Percentiles rank a stretch among this genome's conserved stretches.
Conservation (phyloP, 2,329 filamentous ascomycete genomes). For the Trichophyton rubrum region DNA sequence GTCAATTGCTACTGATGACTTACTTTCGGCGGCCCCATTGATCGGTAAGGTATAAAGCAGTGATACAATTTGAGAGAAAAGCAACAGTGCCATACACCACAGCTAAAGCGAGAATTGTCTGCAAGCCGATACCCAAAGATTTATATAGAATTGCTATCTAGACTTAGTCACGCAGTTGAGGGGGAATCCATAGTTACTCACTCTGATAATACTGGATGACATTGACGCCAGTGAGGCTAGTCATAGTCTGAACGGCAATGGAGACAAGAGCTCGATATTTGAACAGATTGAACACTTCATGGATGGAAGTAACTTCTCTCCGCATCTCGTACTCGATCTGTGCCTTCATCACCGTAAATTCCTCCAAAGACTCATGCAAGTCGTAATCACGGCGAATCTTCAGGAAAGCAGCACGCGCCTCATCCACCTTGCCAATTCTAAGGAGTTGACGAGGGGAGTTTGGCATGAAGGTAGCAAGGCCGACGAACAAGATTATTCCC, state of each 20-base stretch:
- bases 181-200: conserved; percentile 7
- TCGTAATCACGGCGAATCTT: conserved; percentile 38
- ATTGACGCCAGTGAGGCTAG: conserved; percentile 45
- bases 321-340: conserved; percentile 48
- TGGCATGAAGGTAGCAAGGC: conserved; percentile 44
- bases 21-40: conserved; percentile 48
- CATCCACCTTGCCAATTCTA: conserved; percentile 37
- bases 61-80: conserved; percentile 40
- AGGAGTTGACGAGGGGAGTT: conserved; percentile 44
- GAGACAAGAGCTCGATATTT: conserved; percentile 41
- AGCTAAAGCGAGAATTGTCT: conserved; percentile 42
- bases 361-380: conserved; percentile 35
- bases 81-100: conserved; percentile 44
- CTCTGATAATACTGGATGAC: conserved; percentile 36
- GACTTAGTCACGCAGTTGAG: not conserved
- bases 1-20: conserved; percentile 4
- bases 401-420: conserved; percentile 38
- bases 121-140: conserved; percentile 39
- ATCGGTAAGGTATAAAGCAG: conserved; percentile 42
- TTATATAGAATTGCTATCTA: conserved; percentile 41
- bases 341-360: conserved; percentile 43
- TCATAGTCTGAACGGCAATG: conserved; percentile 47
- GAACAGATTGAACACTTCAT: conserved; percentile 42
- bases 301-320: conserved; percentile 41
- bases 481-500: conserved; percentile 44